Evolutionary conservation across 306 rosid species (phyloP).

Genomic region (Abrus precatorius): DNA sequence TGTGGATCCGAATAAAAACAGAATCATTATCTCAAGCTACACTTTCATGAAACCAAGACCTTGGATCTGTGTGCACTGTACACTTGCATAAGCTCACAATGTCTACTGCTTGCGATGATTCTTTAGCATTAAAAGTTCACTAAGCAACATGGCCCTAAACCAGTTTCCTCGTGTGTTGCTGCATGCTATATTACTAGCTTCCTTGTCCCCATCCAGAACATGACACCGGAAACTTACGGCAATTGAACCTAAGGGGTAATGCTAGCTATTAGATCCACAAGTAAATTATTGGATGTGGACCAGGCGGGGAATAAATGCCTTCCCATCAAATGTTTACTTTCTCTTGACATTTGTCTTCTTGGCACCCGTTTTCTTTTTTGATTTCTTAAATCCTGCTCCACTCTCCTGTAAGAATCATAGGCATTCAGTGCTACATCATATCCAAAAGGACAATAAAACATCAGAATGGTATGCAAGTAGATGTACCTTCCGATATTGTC

Average conservation of each 20-base stretch:
- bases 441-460: constrained; percentile 1
- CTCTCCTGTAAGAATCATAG: constrained; percentile 66
- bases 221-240: constrained; percentile 20
- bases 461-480: constrained; percentile 13
- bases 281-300: constrained; percentile 44
- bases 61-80: constrained; percentile 23
- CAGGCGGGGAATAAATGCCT: constrained; percentile 29
- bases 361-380: constrained; percentile 61
- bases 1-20: neutral
- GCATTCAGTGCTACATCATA: constrained; percentile 42
- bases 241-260: constrained; percentile 8
- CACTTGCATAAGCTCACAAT: constrained; percentile 33
- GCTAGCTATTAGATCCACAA: constrained; percentile 29
- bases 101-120: constrained; percentile 10
- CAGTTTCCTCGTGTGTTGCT: constrained; percentile 25
- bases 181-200: constrained; percentile 37
- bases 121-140: constrained; percentile 26
- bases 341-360: constrained; percentile 63
- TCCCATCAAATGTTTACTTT: constrained; percentile 45
- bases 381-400: constrained; percentile 62
- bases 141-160: constrained; percentile 28
- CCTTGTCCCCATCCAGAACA: constrained; percentile 16
- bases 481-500: constrained; percentile 71
- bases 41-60: constrained; percentile 21
- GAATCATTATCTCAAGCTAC: constrained; percentile 17